phyloP scores from a whole-genome alignment of 768 basidiomycete species.

The Tephrocybe sp. region DNA sequence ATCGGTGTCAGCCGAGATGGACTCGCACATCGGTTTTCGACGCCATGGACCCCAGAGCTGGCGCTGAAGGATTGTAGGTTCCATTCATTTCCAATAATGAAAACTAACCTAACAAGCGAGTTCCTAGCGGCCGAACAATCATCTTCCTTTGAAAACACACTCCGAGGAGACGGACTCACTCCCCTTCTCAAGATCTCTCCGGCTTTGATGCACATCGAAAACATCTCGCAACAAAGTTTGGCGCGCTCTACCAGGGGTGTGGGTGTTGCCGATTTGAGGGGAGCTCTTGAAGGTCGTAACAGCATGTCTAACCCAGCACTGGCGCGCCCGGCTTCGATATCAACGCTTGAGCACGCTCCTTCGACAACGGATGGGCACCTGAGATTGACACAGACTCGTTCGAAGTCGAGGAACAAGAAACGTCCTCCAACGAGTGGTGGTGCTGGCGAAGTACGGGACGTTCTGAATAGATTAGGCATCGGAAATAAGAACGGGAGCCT shows the following conservation, averaged over 20 bases:
- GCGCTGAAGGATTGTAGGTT: constrained; percentile 77
- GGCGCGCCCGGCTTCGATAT: constrained; percentile 68
- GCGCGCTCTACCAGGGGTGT: constrained; percentile 77
- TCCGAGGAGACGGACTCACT: constrained; percentile 66
- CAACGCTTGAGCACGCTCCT: constrained; percentile 71
- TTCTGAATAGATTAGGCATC: constrained; percentile 81
- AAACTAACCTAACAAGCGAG: too few species aligned
- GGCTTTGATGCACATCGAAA: constrained; percentile 88
- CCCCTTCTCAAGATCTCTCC: constrained; percentile 82
- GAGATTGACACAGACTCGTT: constrained; percentile 51
- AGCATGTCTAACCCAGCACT: constrained; percentile 81
- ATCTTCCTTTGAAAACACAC: constrained; percentile 49
- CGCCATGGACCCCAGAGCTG: constrained; percentile 70
- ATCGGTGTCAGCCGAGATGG: constrained; percentile 61
- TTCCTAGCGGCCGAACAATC: constrained; percentile 62
- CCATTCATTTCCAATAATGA: too few species aligned
- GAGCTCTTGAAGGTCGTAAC: constrained; percentile 84
- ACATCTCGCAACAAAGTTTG: constrained; percentile 84
- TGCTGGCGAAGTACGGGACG: constrained; percentile 75
- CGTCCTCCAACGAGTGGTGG: constrained; percentile 43
- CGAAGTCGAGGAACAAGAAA: constrained; percentile 52
- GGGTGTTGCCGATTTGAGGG: constrained; percentile 85
- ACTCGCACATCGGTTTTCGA: constrained; percentile 53
- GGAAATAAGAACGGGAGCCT: constrained; percentile 66
- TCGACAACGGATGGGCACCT: constrained; percentile 41